Conservation (phyloP, 495 filamentous ascomycete genomes). For the Penicillium canescens region DNA sequence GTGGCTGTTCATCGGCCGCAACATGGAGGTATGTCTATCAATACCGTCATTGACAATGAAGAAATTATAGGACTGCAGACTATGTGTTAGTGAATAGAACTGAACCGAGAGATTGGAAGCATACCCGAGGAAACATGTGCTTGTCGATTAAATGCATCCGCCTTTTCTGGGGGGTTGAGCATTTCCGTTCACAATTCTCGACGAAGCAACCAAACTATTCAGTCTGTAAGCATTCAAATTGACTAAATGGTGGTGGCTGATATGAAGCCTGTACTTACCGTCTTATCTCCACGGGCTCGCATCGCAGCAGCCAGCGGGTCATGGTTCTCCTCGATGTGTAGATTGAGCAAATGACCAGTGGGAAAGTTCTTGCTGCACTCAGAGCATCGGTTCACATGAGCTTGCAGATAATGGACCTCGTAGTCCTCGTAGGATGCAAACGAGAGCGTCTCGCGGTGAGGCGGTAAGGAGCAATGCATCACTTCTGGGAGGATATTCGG, state of each 20-base stretch:
- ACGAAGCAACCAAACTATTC: constrained; percentile 83
- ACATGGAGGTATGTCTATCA: constrained; percentile 76
- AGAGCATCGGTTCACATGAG: constrained; percentile 80
- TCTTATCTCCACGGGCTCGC: constrained; percentile 80
- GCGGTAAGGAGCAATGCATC: constrained; percentile 80
- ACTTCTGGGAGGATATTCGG: constrained; percentile 29
- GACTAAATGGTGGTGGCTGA: neutral
- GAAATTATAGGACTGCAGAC: constrained; percentile 79
- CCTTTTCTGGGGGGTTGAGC: constrained; percentile 79
- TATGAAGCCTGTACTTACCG: constrained; percentile 53
- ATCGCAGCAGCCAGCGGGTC: constrained; percentile 73
- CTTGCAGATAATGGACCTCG: constrained; percentile 79
- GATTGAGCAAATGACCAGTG: constrained; percentile 64
- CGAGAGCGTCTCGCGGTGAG: constrained; percentile 64
- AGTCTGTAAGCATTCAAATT: neutral
- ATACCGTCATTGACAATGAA: constrained; percentile 84
- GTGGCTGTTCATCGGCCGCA: constrained; percentile 51
- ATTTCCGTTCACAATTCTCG: constrained; percentile 83
- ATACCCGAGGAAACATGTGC: constrained; percentile 82
- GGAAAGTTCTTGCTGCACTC: constrained; percentile 82
- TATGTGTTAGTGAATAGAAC: constrained; percentile 2
- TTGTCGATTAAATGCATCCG: constrained; percentile 89
- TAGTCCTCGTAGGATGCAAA: constrained; percentile 82
- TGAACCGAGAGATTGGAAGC: neutral
- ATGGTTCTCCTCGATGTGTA: constrained; percentile 94